Evolutionary conservation across 129 eudicot genomes (phyloP), one percentile per base, ranked within the genome.

Genomic region (Solidago caesia): DNA sequence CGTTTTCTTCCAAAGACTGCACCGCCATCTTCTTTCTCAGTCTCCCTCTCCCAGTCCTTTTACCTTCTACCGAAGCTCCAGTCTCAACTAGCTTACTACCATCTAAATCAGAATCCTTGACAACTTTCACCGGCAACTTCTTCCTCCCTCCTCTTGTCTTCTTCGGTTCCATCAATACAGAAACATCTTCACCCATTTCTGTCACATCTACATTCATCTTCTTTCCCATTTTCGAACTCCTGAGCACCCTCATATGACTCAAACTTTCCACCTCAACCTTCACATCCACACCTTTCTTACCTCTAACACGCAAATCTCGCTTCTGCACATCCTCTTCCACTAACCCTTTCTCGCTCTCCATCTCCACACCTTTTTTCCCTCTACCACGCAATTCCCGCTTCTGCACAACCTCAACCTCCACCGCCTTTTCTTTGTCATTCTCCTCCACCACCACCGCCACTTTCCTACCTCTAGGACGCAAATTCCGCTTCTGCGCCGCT

Each of bases 211-310:
- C 29, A 76, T 46, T 44, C 44, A 70, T 77, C 5, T 45, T 46
- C 21, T 61, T 65, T 3, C 44, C 84, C 67, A 74, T 70, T 60
- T 64, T 80, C 47, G 77, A 77, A 15, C 84, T 83, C 62, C 86
- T 88, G 53, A 88, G 44, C 8, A 80, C 81, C 80, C 76, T 85
- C 86, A 75, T 84, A 44, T 64, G 16, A 71, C 84, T 68, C 49
- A 47, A 16, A 42, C 27, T 79, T 75, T 58, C 46, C 25, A 69
- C 27, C 59, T 71, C 73, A 41, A 27, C 12, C 64, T 71, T 63
- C 44, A 26, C 4, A 57, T 10, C 79, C 55, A 26, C 64, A 0
- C 4, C 74, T 71, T 64, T 82, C 68, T 76, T 81, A 45, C 66
- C 73, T 42, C 84, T 7, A 33, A 76, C 61, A 55, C 77, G 77